A percentile compares a stretch with the other conserved stretches of the same genome.
Conservation (phyloP, 225 moss, liverwort and hornwort species). For the Asterella californica region DNA sequence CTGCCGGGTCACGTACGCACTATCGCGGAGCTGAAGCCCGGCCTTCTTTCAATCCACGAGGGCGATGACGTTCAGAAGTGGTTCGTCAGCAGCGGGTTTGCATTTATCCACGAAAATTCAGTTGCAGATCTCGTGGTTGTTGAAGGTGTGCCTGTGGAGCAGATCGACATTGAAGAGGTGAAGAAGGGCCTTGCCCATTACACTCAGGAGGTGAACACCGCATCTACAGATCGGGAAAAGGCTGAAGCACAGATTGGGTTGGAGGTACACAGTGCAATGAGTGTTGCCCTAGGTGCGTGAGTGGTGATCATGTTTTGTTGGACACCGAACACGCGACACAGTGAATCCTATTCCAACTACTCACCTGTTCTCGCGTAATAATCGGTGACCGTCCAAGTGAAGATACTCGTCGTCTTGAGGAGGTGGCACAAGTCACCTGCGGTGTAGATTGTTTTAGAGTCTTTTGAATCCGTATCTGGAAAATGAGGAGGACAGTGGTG, state of each 20-base stretch:
- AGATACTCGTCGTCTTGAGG: conserved; percentile 7
- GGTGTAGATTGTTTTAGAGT: conserved; percentile 21
- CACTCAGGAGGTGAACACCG: conserved; percentile 53
- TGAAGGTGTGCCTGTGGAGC: conserved; percentile 68
- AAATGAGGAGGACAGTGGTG: neutral
- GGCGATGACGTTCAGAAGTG: conserved; percentile 55
- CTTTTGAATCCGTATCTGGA: conserved; percentile 11
- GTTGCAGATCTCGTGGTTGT: conserved; percentile 59
- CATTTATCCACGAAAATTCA: conserved; percentile 73
- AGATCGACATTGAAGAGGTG: conserved; percentile 72
- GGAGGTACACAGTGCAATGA: conserved; percentile 45
- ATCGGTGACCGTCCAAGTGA: conserved; percentile 1
- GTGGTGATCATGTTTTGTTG: neutral
- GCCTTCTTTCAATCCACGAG: conserved; percentile 68
- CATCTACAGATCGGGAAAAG: conserved; percentile 74
- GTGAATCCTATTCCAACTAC: neutral
- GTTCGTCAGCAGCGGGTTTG: conserved; percentile 90
- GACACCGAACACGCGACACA: neutral
- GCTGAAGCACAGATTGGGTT: conserved; percentile 51
- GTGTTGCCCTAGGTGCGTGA: conserved; percentile 19
- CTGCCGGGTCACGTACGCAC: conserved; percentile 83
- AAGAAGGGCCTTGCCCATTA: conserved; percentile 65
- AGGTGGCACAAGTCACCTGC: conserved; percentile 7
- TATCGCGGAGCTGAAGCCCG: conserved; percentile 76
- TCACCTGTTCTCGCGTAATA: neutral